These are phyloP conservation scores for Aspergillus wentii DNA, from an alignment of 495 filamentous ascomycete genomes.

Conservation along the genomic window DNA sequence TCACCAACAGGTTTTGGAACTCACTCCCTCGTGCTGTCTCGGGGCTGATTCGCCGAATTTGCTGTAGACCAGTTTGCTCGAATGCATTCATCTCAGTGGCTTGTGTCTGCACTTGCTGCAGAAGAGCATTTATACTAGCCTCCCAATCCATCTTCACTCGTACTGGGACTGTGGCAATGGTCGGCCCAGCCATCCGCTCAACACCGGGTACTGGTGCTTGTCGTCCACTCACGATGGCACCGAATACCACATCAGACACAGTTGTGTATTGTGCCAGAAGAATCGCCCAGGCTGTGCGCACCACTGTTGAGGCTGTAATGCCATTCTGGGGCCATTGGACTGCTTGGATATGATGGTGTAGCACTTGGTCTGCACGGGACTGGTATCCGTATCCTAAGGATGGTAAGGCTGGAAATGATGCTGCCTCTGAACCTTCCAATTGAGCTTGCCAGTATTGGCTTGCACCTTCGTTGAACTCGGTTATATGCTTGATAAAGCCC, in stretches of 20 bases:
- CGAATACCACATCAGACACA: slow-evolving; percentile 30
- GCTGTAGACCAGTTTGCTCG: slow-evolving; percentile 41
- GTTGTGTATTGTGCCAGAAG: slow-evolving; percentile 22
- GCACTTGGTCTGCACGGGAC: no score
- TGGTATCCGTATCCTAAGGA: no score
- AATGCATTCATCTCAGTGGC: slow-evolving; percentile 30
- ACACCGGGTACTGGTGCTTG: slow-evolving; percentile 27
- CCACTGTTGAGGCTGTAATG: slow-evolving; percentile 22
- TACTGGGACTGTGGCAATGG: slow-evolving; percentile 47
- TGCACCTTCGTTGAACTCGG: no score
- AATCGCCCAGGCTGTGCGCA: slow-evolving; percentile 34
- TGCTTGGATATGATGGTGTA: no score
- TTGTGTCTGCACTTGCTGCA: slow-evolving; percentile 35
- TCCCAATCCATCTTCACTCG: slow-evolving; percentile 27
- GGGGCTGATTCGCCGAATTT: slow-evolving; percentile 46
- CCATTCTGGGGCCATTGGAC: no score
- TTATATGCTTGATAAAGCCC: no score
- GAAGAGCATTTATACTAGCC: slow-evolving; percentile 17
- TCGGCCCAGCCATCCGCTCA: slow-evolving; percentile 32
- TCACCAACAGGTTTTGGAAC: slow-evolving; percentile 37
- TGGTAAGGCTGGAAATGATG: no score
- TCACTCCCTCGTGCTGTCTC: slow-evolving; percentile 52
- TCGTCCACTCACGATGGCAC: slow-evolving; percentile 28
- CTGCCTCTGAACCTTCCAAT: no score
- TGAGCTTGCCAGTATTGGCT: no score